Base-by-base conservation (phyloP, 495 filamentous ascomycete genomes). In the Neurospora sp. region DNA sequence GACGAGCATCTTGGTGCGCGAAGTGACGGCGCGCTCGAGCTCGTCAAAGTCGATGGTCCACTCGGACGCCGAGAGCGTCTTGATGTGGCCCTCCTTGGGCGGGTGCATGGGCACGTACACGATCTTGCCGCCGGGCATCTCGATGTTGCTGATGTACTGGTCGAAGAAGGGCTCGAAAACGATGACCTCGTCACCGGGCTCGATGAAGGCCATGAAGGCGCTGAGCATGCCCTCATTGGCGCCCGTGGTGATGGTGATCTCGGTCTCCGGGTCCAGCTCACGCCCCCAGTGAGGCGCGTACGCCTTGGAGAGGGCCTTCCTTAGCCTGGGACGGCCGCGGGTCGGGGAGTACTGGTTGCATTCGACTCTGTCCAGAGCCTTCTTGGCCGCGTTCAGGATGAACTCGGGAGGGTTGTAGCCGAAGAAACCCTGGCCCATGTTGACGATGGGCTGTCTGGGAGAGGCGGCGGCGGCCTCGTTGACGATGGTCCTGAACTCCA, bases 111-210 rank as follows among this genome's bases (percentile, higher is more conserved):
- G 93, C 16, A 98, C 94, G 80, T 97, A 99, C 73, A 93, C 92
- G 72, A 98, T 92, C 77, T 89, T 94, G 71, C 95, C 96, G 72
- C 96, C 96, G 10, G 95, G 90, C 96, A 99, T 98, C 80, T 96
- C 92, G 71, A 99, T 98, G 83, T 98, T 98, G 84, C 89, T 91
- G 74, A 98, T 96, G 81, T 98, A 97, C 90, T 99, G 96, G 83
- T 99, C 96, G 79, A 98, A 99, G 85, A 97, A 99, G 8, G 96
- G 96, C 85, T 99, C 96, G 83, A 99, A 97, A 71, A 99, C 89
- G 54, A 99, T 97, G 70, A 98, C 96, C 81, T 99, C 96, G 77
- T 99, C 96, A 5, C 93, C 96, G 1, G 87, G 87, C 82, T 99
- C 96, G 73, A 99, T 90, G 76, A 99, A 98, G 7, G 86, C 96